phyloP scores from a whole-genome alignment of 257 asterid species.

The Solanum dulcamara region DNA sequence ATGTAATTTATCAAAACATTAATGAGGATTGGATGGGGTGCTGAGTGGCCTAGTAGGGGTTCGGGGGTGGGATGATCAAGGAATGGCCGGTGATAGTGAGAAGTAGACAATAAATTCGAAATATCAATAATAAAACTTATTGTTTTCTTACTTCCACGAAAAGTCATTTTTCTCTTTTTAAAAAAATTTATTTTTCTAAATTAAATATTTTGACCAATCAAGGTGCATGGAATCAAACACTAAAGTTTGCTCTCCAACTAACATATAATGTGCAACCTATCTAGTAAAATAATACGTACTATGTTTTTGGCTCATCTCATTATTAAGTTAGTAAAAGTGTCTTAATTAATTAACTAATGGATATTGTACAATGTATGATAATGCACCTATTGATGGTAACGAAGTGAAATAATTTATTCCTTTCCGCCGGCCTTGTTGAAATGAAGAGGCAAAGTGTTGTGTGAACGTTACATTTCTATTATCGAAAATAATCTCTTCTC shows the following conservation, averaged over 20 bases:
- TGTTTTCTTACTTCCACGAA: too few species aligned
- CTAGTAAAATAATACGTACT: neutral
- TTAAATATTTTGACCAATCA: neutral
- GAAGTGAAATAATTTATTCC: neutral
- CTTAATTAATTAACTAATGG: neutral
- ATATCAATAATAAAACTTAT: too few species aligned
- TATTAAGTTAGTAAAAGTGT: neutral
- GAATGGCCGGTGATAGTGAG: neutral
- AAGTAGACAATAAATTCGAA: too few species aligned
- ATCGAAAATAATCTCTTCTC: too few species aligned
- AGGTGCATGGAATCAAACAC: neutral
- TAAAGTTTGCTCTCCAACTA: neutral
- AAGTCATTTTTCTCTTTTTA: neutral
- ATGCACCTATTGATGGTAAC: neutral
- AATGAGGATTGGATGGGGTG: too few species aligned
- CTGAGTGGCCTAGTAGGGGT: neutral
- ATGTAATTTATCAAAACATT: too few species aligned
- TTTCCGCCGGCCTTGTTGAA: neutral
- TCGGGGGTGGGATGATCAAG: too few species aligned
- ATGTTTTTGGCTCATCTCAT: neutral
- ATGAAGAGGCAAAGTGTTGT: neutral
- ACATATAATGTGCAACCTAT: neutral
- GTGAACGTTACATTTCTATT: neutral
- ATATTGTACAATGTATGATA: neutral
- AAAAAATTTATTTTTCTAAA: too few species aligned